These are phyloP conservation scores for Gautieria morchelliformis DNA, from an alignment of 768 basidiomycete genomes.

Conservation along the genomic window DNA sequence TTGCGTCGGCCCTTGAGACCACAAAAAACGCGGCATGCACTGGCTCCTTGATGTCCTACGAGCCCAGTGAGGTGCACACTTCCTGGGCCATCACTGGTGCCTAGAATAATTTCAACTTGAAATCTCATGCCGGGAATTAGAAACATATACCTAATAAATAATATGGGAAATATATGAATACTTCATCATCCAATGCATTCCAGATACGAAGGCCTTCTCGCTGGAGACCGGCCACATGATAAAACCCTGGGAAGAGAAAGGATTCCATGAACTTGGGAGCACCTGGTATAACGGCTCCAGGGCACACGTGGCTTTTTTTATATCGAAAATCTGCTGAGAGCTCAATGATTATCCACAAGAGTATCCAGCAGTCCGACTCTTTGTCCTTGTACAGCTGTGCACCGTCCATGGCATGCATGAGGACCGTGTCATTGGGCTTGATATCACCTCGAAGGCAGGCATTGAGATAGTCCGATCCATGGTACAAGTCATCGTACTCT, in stretches of 20 bases:
- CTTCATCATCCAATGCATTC: slow-evolving; percentile 16
- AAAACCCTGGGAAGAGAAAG: slow-evolving; percentile 19
- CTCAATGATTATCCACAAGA: slow-evolving; percentile 27
- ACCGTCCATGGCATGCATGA: slow-evolving; percentile 30
- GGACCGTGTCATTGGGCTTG: slow-evolving; percentile 21
- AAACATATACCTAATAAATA: slow-evolving; percentile 18
- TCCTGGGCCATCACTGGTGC: slow-evolving; percentile 25
- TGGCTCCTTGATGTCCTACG: too few relatives aligned
- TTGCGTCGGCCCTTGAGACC: slow-evolving; percentile 21
- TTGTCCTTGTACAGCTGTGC: slow-evolving; percentile 35
- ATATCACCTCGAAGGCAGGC: slow-evolving; percentile 14
- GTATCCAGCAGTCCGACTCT: slow-evolving; percentile 33
- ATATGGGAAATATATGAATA: slow-evolving; percentile 13
- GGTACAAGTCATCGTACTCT: slow-evolving; percentile 21
- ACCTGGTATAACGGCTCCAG: slow-evolving; percentile 24
- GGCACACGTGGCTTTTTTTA: slow-evolving; percentile 21
- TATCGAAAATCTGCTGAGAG: slow-evolving; percentile 21
- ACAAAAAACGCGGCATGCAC: slow-evolving; percentile 25
- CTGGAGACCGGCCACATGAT: slow-evolving; percentile 24
- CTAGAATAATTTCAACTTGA: slow-evolving; percentile 21
- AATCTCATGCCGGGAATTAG: slow-evolving; percentile 27
- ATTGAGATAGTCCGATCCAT: slow-evolving; percentile 21
- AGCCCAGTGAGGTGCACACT: too few relatives aligned
- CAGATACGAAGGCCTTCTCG: slow-evolving; percentile 24
- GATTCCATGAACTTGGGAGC: slow-evolving; percentile 25